Evolutionary conservation across 805 yeast species (phyloP), one percentile per base, ranked within the genome.

Genomic region (Saccharomycopsis amapae): DNA sequence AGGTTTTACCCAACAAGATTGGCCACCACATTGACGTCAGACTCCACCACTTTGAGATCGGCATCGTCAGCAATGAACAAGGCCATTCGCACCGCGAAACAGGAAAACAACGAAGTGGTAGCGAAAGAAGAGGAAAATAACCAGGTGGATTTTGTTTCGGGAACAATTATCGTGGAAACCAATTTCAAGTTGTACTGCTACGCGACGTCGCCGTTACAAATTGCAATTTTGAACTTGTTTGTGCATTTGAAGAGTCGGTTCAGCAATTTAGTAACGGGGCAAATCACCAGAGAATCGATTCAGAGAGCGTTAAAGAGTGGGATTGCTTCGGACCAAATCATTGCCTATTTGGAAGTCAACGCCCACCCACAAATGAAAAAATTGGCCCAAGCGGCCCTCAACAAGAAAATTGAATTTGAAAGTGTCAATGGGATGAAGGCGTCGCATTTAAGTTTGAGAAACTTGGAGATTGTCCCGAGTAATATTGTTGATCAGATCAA

Each of bases 401-500:
- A 76, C 49, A 83, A 81, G 56, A 81, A 81, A 59, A 60, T 78
- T 42, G 93, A 83, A 50, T 73, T 79, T 49, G 81, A 77, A 53
- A 63, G 71, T 32, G 72, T 73, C 23, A 67, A 72, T 42, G 71
- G 69, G 44, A 71, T 75, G 41, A 64, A 74, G 4, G 58, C 56
- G 28, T 47, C 52, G 6, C 50, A 48, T 26, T 42, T 52, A 18
- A 44, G 43, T 34, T 31, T 47, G 40, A 35, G 51, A 38, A 48
- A 43, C 32, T 48, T 50, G 28, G 51, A 50, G 22, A 67, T 93
- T 10, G 61, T 85, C 4, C 97, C 97, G 3, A 96, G 97, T 0
- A 93, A 96, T 0, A 95, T 93, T n/a, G 85, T 86, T 1, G 99
- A 93, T 63, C 99, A 93, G 62, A 85, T 93, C 55, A 81, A 80